phyloP scores from a whole-genome alignment of 192 early-diverging fungal genomes.

The Podila clonocystis region DNA sequence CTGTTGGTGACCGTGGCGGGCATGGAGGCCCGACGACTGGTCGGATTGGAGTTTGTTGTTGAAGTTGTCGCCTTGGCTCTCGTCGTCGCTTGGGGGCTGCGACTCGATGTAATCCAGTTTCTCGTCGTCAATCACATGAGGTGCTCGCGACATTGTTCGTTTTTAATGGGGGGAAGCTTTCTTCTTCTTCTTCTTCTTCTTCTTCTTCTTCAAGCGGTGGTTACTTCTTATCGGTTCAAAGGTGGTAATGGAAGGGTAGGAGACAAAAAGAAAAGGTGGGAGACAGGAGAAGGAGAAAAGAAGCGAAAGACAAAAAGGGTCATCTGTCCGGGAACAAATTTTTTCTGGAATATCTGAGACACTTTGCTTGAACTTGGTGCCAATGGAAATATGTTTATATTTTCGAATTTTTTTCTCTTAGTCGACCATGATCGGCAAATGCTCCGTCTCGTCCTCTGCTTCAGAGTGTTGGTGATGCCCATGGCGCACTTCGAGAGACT shows the following conservation, averaged over 20 bases:
- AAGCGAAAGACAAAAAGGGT: not conserved
- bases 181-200: not conserved
- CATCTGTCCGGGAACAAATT: not conserved
- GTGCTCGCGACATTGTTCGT: slow-evolving; percentile 2
- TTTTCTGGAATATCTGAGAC: too few species aligned
- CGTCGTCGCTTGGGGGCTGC: slow-evolving; percentile 18
- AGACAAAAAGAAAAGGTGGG: not conserved
- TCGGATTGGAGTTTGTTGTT: not conserved
- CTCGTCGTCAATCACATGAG: slow-evolving; percentile 14
- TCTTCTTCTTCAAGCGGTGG: not conserved
- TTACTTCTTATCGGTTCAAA: not conserved
- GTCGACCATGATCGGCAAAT: not conserved
- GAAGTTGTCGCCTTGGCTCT: not conserved
- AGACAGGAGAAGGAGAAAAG: not conserved
- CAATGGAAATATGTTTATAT: too few species aligned
- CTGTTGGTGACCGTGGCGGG: not conserved
- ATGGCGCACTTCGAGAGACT: not conserved
- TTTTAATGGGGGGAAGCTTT: not conserved
- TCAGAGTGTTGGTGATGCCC: not conserved
- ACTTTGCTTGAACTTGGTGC: too few species aligned
- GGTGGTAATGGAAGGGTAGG: not conserved
- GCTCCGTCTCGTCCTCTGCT: not conserved
- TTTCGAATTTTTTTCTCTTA: not conserved
- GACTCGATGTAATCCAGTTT: slow-evolving; percentile 33
- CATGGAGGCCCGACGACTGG: not conserved